Percentiles rank a stretch among this genome's conserved stretches.
Conservation (phyloP, 2,329 filamentous ascomycete species). For the Xylaria sp. region DNA sequence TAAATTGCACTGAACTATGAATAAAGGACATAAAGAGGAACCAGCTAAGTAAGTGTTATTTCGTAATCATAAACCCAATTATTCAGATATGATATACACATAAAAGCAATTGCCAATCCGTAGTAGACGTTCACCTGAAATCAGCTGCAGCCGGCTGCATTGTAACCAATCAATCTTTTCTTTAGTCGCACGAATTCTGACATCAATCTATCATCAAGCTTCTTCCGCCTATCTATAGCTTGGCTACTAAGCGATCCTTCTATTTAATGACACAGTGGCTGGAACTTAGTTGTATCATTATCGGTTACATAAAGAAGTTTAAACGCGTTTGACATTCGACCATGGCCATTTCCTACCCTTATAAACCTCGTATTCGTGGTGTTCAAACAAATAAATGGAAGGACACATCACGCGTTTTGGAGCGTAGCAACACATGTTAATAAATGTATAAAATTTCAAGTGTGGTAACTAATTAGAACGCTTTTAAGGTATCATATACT, state of each 20-base stretch:
- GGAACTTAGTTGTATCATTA: neutral
- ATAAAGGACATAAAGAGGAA: neutral
- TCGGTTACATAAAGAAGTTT: neutral
- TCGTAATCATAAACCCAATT: too few relatives aligned
- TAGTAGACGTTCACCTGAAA: neutral
- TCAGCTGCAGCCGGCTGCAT: neutral
- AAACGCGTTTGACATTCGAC: neutral
- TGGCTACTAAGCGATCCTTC: neutral
- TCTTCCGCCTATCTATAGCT: neutral
- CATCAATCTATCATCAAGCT: too few relatives aligned
- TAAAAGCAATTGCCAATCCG: neutral
- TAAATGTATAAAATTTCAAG: too few relatives aligned
- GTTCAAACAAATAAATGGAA: too few relatives aligned
- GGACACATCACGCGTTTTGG: too few relatives aligned
- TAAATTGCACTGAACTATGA: neutral
- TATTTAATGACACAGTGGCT: neutral
- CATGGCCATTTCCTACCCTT: neutral
- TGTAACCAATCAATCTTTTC: neutral
- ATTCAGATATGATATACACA: too few relatives aligned
- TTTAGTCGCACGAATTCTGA: too few relatives aligned
- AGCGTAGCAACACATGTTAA: too few relatives aligned
- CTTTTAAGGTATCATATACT: too few relatives aligned
- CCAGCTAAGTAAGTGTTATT: neutral
- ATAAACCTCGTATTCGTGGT: too few relatives aligned
- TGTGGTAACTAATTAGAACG: too few relatives aligned